Evolutionary conservation across 2,329 filamentous ascomycete species (phyloP).

Genomic region (Bipolaris sorokiniana): DNA sequence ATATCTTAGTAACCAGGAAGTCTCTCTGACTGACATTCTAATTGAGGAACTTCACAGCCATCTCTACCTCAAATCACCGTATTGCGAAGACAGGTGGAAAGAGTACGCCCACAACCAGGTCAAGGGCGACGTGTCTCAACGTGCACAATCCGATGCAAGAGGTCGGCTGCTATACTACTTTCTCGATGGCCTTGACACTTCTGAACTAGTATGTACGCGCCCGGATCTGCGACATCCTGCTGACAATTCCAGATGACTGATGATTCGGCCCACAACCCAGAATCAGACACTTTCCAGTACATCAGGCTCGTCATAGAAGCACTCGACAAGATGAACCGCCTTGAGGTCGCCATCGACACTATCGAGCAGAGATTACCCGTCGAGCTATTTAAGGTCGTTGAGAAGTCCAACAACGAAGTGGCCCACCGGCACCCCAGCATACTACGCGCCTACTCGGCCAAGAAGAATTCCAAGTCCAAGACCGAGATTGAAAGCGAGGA

Average conservation of each 20-base stretch:
- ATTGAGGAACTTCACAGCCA: conserved; percentile 98
- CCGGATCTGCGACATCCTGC: background rate
- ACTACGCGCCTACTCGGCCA: conserved; percentile 59
- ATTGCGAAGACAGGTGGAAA: conserved; percentile 96
- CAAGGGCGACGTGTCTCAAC: conserved; percentile 45
- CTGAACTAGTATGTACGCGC: conserved; percentile 42
- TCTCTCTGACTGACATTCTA: conserved; percentile 87
- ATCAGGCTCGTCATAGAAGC: conserved; percentile 86
- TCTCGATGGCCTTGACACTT: conserved; percentile 62
- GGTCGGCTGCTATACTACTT: conserved; percentile 64
- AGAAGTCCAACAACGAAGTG: conserved; percentile 92
- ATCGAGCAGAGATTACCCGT: conserved; percentile 93
- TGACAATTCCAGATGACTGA: conserved; percentile 66
- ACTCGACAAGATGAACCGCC: conserved; percentile 82
- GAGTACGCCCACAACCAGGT: conserved; percentile 72
- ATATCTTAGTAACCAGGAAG: conserved; percentile 93
- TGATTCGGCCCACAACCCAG: conserved; percentile 90
- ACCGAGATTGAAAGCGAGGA: conserved; percentile 66
- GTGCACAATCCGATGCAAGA: conserved; percentile 48
- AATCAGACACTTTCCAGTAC: conserved; percentile 94
- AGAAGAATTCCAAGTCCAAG: conserved; percentile 68
- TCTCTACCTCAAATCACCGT: conserved; percentile 95
- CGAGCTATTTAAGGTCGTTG: conserved; percentile 90
- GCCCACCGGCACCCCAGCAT: conserved; percentile 91
- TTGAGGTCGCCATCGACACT: conserved; percentile 85